Evolutionary conservation across 352 stramenopile genomes (phyloP), one percentile per base, ranked within the genome.

Genomic region (Pythium aquatile): DNA sequence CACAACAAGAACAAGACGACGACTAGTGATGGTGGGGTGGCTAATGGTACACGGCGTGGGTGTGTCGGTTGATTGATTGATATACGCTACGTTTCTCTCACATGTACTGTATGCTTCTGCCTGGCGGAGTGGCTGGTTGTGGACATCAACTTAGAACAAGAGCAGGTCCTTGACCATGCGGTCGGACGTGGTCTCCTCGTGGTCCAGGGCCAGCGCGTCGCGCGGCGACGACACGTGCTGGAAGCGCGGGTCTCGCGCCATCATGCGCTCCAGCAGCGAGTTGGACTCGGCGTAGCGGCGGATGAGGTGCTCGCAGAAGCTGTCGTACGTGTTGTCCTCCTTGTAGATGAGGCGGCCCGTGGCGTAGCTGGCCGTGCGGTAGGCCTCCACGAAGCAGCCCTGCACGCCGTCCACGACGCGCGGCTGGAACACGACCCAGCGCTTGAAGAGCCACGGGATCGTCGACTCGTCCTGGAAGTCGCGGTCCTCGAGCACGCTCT

Each of bases 261-360:
- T 93, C 83, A 90, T 93, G 28, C 79, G 71, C 65, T 94, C 86
- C 39, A 94, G 68, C 47, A 94, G 70, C 58, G 80, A 76, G 62
- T 94, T 94, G 9, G 81, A 92, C 73, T 94, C 86, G 47, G 86
- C 83, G 58, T 94, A 94, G 39, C 86, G 82, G 55, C 86, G 82
- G 71, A 94, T 94, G 55, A 94, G 61, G 72, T 94, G 86, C 68
- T 94, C 86, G 68, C 86, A 94, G 64, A 94, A 94, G 67, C 84
- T 93, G 71, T 94, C 86, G 76, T 94, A 94, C 68, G 82, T 91
- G 66, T 93, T 93, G 76, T 92, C 85, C 49, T 92, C 86, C 72
- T 92, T 93, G 81, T 94, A 94, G 68, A 94, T 91, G 61, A 87
- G 82, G 24, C 83, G 68, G 2, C 86, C 86, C 1, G 86, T 93